Percentiles rank a stretch among this genome's conserved stretches.
Evolutionary conservation across 2,329 filamentous ascomycete species (phyloP).

Genomic region (Neoascochyta sp.): DNA sequence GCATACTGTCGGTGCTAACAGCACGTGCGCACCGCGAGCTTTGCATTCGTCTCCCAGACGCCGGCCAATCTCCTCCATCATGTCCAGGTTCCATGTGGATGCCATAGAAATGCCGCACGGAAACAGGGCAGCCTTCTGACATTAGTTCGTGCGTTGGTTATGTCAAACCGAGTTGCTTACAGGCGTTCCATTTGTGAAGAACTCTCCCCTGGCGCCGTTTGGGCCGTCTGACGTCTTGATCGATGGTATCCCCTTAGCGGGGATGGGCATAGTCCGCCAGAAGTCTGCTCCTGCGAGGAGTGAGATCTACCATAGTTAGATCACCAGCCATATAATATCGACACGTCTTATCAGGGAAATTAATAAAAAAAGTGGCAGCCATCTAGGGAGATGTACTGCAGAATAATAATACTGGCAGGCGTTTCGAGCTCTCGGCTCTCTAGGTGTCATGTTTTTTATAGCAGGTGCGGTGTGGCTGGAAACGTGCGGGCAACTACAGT

Average conservation of each 20-base stretch:
- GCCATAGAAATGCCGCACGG: conserved; percentile 76
- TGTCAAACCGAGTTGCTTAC: conserved; percentile 15
- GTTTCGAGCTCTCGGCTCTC: too few species aligned
- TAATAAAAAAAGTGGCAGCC: too few species aligned
- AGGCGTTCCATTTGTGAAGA: conserved; percentile 55
- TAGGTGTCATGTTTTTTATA: too few species aligned
- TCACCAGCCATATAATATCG: too few species aligned
- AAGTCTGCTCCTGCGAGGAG: conserved; percentile 57
- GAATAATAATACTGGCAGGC: too few species aligned
- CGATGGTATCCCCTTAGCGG: conserved; percentile 59
- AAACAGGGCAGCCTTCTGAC: conserved; percentile 64
- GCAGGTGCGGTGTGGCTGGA: too few species aligned
- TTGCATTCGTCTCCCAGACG: conserved; percentile 69
- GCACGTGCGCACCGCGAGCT: conserved; percentile 68
- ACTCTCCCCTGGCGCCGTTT: conserved; percentile 65
- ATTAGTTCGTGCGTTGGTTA: conserved; percentile 7
- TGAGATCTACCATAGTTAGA: conserved; percentile 34
- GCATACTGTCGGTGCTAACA: conserved; percentile 75
- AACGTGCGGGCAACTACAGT: too few species aligned
- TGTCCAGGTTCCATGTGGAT: conserved; percentile 71
- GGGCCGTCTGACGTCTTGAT: conserved; percentile 66
- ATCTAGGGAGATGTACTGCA: too few species aligned
- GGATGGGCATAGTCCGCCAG: conserved; percentile 64
- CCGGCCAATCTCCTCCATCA: conserved; percentile 66
- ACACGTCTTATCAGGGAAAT: too few species aligned